A percentile compares a stretch with the other conserved stretches of the same genome.
phyloP scores from a whole-genome alignment of 1,139 yeast genomes.

The Candida frijolesensis region DNA sequence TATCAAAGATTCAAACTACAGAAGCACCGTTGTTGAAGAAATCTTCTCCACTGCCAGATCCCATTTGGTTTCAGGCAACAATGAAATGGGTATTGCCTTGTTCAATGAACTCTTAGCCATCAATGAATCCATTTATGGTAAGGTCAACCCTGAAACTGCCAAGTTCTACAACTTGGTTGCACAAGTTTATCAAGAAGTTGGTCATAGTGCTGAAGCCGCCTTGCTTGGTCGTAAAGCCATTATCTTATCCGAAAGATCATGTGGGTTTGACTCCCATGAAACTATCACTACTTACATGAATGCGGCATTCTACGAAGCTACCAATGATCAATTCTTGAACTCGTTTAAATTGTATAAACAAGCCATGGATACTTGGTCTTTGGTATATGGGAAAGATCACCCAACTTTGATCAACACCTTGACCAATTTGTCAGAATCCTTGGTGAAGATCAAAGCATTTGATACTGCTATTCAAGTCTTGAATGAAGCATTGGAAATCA shows the following conservation, averaged over 20 bases:
- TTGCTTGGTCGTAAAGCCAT: slow-evolving; percentile 73
- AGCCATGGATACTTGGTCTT: slow-evolving; percentile 59
- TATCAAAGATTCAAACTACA: slow-evolving; percentile 69
- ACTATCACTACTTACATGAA: slow-evolving; percentile 73
- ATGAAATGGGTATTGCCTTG: slow-evolving; percentile 55
- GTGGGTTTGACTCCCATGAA: slow-evolving; percentile 81
- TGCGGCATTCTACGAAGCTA: slow-evolving; percentile 71
- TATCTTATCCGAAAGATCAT: slow-evolving; percentile 73
- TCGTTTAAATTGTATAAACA: slow-evolving; percentile 66
- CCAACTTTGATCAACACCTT: slow-evolving; percentile 71
- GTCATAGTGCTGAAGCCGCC: slow-evolving; percentile 60
- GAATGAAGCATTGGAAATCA: slow-evolving; percentile 47
- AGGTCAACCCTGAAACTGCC: slow-evolving; percentile 79
- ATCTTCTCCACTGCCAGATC: slow-evolving; percentile 71
- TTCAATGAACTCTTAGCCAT: slow-evolving; percentile 71
- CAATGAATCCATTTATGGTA: slow-evolving; percentile 83
- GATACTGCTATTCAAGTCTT: slow-evolving; percentile 48
- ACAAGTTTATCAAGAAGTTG: slow-evolving; percentile 65
- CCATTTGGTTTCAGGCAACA: slow-evolving; percentile 34
- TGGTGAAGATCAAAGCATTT: slow-evolving; percentile 52
- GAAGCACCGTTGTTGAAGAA: slow-evolving; percentile 73
- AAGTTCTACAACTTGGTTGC: slow-evolving; percentile 67
- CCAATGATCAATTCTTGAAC: slow-evolving; percentile 59
- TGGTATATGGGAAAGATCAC: slow-evolving; percentile 60
- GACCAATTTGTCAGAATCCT: slow-evolving; percentile 62